Percentiles rank a stretch among this genome's conserved stretches.
Conservation (phyloP, 176 grass and related monocot species). For the Oryza glaberrima region DNA sequence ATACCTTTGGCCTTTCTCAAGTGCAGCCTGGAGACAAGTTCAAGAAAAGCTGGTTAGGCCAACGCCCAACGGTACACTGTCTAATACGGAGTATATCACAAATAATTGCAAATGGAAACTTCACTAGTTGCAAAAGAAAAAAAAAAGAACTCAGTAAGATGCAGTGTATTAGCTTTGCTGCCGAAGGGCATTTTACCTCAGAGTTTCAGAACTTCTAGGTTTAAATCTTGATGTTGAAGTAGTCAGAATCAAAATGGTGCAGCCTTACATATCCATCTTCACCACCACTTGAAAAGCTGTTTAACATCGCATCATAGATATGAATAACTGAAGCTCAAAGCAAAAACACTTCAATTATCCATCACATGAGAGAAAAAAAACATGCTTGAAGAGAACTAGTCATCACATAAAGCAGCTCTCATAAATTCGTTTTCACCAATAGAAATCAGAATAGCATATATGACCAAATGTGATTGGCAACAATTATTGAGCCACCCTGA, state of each 20-base stretch:
- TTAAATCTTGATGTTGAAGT: conserved; percentile 87
- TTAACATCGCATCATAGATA: not conserved
- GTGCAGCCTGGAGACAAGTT: conserved; percentile 8
- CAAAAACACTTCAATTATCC: not conserved
- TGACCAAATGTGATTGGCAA: conserved; percentile 29
- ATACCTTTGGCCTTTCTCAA: not conserved
- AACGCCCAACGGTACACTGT: not conserved
- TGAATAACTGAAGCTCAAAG: not conserved
- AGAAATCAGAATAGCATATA: conserved; percentile 44
- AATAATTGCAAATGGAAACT: not conserved
- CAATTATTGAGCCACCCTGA: not conserved
- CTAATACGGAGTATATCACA: not conserved
- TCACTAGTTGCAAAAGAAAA: not conserved
- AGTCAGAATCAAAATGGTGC: conserved; percentile 86
- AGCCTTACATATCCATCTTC: conserved; percentile 96
- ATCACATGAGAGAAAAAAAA: not conserved
- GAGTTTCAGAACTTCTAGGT: not conserved
- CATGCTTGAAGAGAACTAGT: not conserved
- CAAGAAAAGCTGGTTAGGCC: not conserved
- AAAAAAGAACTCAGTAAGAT: no score
- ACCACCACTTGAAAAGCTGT: conserved; percentile 84
- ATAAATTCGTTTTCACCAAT: conserved; percentile 6
- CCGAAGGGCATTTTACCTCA: not conserved
- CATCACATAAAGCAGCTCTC: not conserved
- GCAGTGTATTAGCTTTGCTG: not conserved